Evolutionary conservation across 208 protist genomes (phyloP), one percentile per base, ranked within the genome.

Genomic region (Trypanosoma grayi): DNA sequence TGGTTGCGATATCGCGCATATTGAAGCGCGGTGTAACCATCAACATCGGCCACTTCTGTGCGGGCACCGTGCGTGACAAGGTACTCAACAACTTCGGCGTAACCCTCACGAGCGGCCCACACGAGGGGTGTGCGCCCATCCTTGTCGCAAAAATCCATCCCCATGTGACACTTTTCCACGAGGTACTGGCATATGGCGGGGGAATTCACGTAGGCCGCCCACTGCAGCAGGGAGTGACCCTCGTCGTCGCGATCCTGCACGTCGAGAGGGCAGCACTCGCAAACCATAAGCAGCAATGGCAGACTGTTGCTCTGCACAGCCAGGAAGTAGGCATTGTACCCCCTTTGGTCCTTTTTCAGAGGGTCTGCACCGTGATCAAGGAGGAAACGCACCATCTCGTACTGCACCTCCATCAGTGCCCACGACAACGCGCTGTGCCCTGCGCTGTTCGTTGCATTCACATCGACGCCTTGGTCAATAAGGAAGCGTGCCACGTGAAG

Each of bases 21-120:
- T 57, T 85, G 58, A 51, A 87, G 22, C 10, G 87, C 80, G 5
- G 82, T 90, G 44, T 66, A 79, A 7, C 71, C 75, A 13, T 91
- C 80, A 14, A 46, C 47, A 61, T 94, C 87, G 0, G 33, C 9
- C 1, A 76, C 14, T 28, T 34, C 50, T 4, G 59, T 53, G 41
- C 82, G 59, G 14, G 83, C 81, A 24, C 83, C 87, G 50, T 36
- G 43, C n/a, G 28, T 54, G 2, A 90, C 50, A 40, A 94, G 64
- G 46, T 84, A 70, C 61, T 89, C 87, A 16, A 82, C 44, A 43
- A 88, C 71, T 54, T 85, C 81, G 0, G 79, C 50, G 48, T 79
- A 83, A 13, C 87, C 87, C 51, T 94, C 84, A 39, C 87, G 84
- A 2, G 84, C 82, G 16, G 84, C 87, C 85, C 87, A 94, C 11